Evolutionary conservation across 1,139 yeast species (phyloP).

Genomic region (Pichia terricola): DNA sequence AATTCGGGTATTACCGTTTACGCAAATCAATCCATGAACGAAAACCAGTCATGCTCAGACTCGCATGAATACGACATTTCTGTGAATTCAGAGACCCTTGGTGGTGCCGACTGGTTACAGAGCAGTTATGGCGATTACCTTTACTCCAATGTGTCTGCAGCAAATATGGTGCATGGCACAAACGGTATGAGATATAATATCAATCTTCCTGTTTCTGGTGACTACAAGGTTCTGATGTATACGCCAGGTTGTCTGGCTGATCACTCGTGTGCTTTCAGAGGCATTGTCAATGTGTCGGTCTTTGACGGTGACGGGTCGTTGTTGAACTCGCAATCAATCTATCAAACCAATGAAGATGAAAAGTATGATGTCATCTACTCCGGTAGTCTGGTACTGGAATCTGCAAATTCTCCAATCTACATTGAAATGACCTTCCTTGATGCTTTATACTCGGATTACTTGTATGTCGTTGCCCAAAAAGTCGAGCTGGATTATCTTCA

Average conservation of each 20-base stretch:
- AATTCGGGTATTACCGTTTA: slow-evolving; percentile 55
- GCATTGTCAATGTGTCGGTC: slow-evolving; percentile 70
- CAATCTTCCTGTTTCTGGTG: slow-evolving; percentile 63
- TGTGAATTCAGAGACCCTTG: slow-evolving; percentile 15
- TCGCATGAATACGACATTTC: slow-evolving; percentile 9
- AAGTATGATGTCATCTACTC: slow-evolving; percentile 72
- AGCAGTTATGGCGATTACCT: slow-evolving; percentile 29
- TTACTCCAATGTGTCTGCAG: slow-evolving; percentile 25
- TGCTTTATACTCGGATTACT: slow-evolving; percentile 11
- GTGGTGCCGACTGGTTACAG: slow-evolving; percentile 24
- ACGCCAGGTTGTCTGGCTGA: slow-evolving; percentile 85
- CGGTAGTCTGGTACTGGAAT: slow-evolving; percentile 42
- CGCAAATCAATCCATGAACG: slow-evolving; percentile 69
- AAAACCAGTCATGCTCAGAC: slow-evolving; percentile 41
- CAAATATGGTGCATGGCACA: slow-evolving; percentile 26
- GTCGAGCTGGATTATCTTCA: slow-evolving; percentile 57
- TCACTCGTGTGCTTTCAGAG: slow-evolving; percentile 59
- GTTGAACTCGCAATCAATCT: slow-evolving; percentile 37
- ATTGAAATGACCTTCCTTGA: slow-evolving; percentile 15
- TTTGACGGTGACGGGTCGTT: slow-evolving; percentile 35
- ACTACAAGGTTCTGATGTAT: slow-evolving; percentile 58
- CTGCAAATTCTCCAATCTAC: slow-evolving; percentile 17
- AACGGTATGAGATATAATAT: slow-evolving; percentile 57
- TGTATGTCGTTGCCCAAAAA: slow-evolving; percentile 61
- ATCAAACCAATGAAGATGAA: slow-evolving; percentile 69